phyloP scores from a whole-genome alignment of 148 eudicot species.

The Heliamphora exappendiculata region DNA sequence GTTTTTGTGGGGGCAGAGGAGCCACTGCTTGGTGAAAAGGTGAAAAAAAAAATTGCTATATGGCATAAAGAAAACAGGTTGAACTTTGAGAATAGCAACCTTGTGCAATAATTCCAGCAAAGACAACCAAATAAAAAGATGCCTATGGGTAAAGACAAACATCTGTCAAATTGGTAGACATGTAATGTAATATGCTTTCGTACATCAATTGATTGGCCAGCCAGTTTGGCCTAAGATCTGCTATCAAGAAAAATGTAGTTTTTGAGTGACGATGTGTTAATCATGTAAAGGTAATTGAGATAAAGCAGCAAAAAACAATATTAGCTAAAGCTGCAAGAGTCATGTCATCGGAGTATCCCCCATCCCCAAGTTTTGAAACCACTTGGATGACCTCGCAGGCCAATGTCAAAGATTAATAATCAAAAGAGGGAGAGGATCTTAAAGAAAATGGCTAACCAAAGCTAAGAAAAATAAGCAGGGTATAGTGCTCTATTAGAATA shows the following conservation, averaged over 20 bases:
- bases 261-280: not conserved
- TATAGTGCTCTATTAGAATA: too few relatives aligned
- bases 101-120: not conserved
- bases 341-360: slow-evolving; percentile 99
- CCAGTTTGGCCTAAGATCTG: not conserved
- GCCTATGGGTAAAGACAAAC: not conserved
- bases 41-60: too few relatives aligned
- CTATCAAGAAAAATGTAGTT: not conserved
- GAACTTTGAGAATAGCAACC: not conserved
- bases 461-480: too few relatives aligned
- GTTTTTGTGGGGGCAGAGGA: too few relatives aligned
- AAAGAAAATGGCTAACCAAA: too few relatives aligned
- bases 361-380: slow-evolving; percentile 83
- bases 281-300: not conserved
- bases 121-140: not conserved
- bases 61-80: too few relatives aligned
- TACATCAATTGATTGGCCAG: not conserved
- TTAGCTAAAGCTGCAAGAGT: slow-evolving; percentile 98
- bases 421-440: too few relatives aligned
- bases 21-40: too few relatives aligned
- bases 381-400: too few relatives aligned
- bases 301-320: slow-evolving; percentile 14
- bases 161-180: not conserved
- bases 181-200: not conserved
- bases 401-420: too few relatives aligned